A percentile compares a stretch with the other conserved stretches of the same genome.
These are phyloP conservation scores for Aspergillus sclerotiicarbonarius DNA, from an alignment of 495 filamentous ascomycete species.

Conservation along the genomic window DNA sequence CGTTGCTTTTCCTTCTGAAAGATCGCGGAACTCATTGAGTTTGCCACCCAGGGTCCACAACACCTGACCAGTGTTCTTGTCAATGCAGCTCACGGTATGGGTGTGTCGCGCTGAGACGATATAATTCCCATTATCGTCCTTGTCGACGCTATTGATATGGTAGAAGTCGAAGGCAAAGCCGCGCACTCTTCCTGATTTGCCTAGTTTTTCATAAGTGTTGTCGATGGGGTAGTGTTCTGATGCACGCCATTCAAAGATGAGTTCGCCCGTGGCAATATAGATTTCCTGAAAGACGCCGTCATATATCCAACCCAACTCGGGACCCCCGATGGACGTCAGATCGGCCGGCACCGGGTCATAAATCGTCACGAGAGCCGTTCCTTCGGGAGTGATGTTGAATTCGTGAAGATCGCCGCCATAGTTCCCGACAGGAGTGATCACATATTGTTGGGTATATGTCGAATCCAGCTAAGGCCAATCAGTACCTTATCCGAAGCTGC, in stretches of 20 bases:
- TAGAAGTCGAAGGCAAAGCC: slow-evolving; percentile 44
- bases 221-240: slow-evolving; percentile 28
- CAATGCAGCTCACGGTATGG: slow-evolving; percentile 40
- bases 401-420: slow-evolving; percentile 30
- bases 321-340: slow-evolving; percentile 20
- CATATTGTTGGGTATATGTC: slow-evolving; percentile 39
- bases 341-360: slow-evolving; percentile 21
- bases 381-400: slow-evolving; percentile 21
- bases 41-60: slow-evolving; percentile 49
- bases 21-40: slow-evolving; percentile 42
- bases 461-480: slow-evolving; percentile 35
- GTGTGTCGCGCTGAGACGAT: slow-evolving; percentile 51
- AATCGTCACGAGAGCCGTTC: slow-evolving; percentile 22
- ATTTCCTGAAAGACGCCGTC: slow-evolving; percentile 40
- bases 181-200: slow-evolving; percentile 16
- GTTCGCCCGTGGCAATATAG: slow-evolving; percentile 28
- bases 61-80: slow-evolving; percentile 32
- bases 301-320: slow-evolving; percentile 30
- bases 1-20: slow-evolving; percentile 40
- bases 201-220: slow-evolving; percentile 17
- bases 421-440: slow-evolving; percentile 33
- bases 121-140: slow-evolving; percentile 48
- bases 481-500: neutral
- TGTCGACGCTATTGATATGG: slow-evolving; percentile 56
- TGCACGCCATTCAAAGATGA: slow-evolving; percentile 40